Base-by-base conservation (phyloP, 2,329 filamentous ascomycete species). In the Metarhizium guizhouense region DNA sequence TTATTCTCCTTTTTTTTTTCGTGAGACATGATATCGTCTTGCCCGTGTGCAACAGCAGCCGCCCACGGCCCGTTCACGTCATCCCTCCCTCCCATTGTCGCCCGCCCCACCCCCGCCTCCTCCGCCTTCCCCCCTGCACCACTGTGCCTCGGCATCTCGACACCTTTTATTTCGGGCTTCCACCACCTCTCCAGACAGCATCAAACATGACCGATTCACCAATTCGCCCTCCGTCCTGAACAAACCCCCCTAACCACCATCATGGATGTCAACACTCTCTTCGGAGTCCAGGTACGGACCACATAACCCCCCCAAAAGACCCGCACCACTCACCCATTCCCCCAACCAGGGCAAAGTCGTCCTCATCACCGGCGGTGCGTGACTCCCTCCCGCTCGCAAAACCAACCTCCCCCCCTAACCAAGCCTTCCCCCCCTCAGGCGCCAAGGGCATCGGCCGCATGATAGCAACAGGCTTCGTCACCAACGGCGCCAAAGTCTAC, bases 401-500 rank as follows among this genome's bases (percentile, higher is more conserved):
- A 29, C 16, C 29, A 4, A 47, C 38, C 14, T 14, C 16, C 14
- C 13, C 13, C 29, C 8, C 30, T 29, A 16, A 32, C 40, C 51
- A 40, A 8, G 32, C 10, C 32, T 34, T 3, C 7, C 10, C 6
- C 32, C 32, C 40, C 14, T 5, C 13, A 70, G 74, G 78, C 53
- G 79, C 76, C 49, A 81, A 85, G 65, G 84, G 83, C 60, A 81
- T 87, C 59, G 84, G 84, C 16, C 80, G 79, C 57, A 87, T 87
- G 84, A 87, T 87, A 59, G 80, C 81, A 36, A 74, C 83, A 56
- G 84, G 82, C 56, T 86, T 84, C 69, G 76, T 86, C n/a, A 67
- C 74, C 56, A 86, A 85, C 68, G 82, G 83, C 56, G 79, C 79
- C 42, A 81, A 74, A 52, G 84, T 87, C 16, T 87, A 86, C 74